Evolutionary conservation across 2,329 filamentous ascomycete genomes (phyloP).

Genomic region (Pseudogymnoascus sp.): DNA sequence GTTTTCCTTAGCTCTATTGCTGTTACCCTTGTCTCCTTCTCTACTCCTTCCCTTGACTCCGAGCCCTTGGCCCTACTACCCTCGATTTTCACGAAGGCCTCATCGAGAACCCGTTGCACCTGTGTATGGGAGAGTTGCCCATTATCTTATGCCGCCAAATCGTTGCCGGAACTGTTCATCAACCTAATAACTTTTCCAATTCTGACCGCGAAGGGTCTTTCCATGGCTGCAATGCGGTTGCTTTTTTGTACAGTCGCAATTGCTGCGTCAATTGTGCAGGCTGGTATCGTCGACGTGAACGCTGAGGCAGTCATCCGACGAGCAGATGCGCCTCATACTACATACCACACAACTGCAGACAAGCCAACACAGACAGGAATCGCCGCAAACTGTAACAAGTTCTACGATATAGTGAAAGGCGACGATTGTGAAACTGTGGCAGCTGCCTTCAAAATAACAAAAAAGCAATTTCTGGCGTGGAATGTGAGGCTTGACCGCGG

Average conservation of each 20-base stretch:
- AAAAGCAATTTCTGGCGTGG: background rate
- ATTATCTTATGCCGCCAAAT: background rate
- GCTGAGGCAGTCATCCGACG: background rate
- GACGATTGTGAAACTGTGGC: constrained; percentile 18
- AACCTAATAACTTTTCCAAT: background rate
- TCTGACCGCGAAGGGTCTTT: background rate
- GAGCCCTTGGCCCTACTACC: background rate
- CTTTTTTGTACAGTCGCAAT: background rate
- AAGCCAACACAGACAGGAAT: constrained; percentile 18
- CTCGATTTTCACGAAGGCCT: background rate
- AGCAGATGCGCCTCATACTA: background rate
- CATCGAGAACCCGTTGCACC: background rate
- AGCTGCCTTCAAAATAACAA: constrained; percentile 2
- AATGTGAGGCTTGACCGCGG: background rate
- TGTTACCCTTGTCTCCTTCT: background rate
- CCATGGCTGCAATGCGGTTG: background rate
- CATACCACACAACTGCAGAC: constrained; percentile 1
- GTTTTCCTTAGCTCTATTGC: background rate
- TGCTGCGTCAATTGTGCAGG: background rate
- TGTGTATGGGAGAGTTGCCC: background rate
- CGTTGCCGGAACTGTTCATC: background rate
- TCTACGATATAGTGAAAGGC: constrained; percentile 13
- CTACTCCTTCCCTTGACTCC: background rate
- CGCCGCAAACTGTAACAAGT: constrained; percentile 11
- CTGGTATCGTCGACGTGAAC: background rate